phyloP scores from a whole-genome alignment of 495 filamentous ascomycete species.

The Bryoglossum gracile region DNA sequence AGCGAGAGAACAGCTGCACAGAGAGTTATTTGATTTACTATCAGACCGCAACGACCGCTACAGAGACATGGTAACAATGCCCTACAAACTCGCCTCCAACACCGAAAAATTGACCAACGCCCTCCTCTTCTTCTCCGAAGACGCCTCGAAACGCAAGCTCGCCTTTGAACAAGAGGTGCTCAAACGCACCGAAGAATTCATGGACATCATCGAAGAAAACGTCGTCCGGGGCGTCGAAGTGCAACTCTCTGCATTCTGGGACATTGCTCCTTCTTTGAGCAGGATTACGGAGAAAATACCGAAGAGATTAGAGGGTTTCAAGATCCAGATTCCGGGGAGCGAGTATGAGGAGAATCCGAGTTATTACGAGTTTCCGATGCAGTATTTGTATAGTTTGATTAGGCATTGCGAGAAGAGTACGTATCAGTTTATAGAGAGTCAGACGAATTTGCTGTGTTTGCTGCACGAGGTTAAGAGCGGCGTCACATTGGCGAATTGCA shows the following conservation, averaged over 20 bases:
- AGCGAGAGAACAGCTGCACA: slow-evolving; percentile 76
- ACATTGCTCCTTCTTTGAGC: slow-evolving; percentile 79
- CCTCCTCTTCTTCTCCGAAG: slow-evolving; percentile 70
- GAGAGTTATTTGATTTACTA: slow-evolving; percentile 75
- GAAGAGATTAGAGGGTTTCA: slow-evolving; percentile 27
- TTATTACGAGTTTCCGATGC: slow-evolving; percentile 70
- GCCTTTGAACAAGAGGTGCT: slow-evolving; percentile 59
- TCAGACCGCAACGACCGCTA: slow-evolving; percentile 80
- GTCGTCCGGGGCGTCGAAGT: slow-evolving; percentile 82
- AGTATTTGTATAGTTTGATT: slow-evolving; percentile 81
- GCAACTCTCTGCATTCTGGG: slow-evolving; percentile 92
- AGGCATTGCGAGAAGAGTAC: slow-evolving; percentile 81
- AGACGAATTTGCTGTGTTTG: slow-evolving; percentile 88
- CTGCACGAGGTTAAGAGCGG: slow-evolving; percentile 87
- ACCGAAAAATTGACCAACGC: slow-evolving; percentile 70
- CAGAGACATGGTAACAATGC: slow-evolving; percentile 67
- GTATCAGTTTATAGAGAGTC: slow-evolving; percentile 93
- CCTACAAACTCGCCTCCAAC: slow-evolving; percentile 65
- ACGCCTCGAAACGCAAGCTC: slow-evolving; percentile 59
- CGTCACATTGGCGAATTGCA: slow-evolving; percentile 54
- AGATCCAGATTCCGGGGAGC: slow-evolving; percentile 60
- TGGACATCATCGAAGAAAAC: slow-evolving; percentile 74
- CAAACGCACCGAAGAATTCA: slow-evolving; percentile 67
- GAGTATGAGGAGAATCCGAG: slow-evolving; percentile 82
- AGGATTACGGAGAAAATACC: slow-evolving; percentile 74